Conservation (phyloP, 2,329 filamentous ascomycete genomes). For the Aspergillus ustus region DNA sequence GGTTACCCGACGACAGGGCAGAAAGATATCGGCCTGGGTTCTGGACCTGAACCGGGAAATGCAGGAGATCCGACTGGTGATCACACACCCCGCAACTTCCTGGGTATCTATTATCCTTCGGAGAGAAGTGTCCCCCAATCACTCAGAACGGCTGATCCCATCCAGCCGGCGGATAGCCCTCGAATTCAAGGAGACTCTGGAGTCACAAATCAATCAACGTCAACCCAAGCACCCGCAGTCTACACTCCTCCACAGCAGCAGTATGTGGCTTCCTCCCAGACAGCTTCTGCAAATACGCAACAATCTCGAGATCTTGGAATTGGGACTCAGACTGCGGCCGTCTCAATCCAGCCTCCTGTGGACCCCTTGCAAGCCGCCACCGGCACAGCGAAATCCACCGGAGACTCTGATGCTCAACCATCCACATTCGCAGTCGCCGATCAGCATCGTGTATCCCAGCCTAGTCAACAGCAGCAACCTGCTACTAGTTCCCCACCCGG, state of each 20-base stretch:
- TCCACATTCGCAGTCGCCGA: too few relatives aligned
- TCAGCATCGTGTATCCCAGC: too few relatives aligned
- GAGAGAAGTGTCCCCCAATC: neutral
- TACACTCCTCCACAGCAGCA: neutral
- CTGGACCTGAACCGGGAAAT: neutral
- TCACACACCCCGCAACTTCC: neutral
- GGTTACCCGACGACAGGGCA: neutral
- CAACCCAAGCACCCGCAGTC: neutral
- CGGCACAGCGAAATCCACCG: too few relatives aligned
- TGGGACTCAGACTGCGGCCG: too few relatives aligned
- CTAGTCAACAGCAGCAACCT: too few relatives aligned
- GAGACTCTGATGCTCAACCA: too few relatives aligned
- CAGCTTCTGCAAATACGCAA: too few relatives aligned
- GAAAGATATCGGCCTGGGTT: neutral
- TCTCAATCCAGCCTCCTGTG: too few relatives aligned
- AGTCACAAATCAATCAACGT: neutral
- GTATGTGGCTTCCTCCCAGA: neutral
- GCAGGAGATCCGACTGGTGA: neutral
- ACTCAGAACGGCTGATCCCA: neutral
- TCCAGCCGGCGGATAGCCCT: neutral
- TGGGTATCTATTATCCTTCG: neutral
- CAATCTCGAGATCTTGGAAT: too few relatives aligned
- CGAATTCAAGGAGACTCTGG: neutral
- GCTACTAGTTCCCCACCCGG: too few relatives aligned
- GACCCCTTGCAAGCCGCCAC: too few relatives aligned